Conservation (phyloP, 768 basidiomycete species). For the Phylloporus sp. region DNA sequence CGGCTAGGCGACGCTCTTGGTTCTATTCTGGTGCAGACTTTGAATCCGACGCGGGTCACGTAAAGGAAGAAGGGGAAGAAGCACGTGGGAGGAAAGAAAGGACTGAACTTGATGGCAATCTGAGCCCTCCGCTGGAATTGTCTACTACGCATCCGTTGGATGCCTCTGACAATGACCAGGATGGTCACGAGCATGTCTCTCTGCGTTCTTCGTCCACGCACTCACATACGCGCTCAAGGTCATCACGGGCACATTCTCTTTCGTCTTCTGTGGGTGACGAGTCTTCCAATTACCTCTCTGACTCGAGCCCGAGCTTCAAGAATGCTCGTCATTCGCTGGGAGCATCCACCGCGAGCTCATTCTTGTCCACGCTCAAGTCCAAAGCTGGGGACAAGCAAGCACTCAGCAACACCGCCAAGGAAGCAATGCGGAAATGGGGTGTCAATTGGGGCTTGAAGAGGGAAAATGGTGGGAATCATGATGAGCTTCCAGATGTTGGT, state of each 20-base stretch:
- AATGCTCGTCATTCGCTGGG: slow-evolving; percentile 44
- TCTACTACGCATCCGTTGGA: slow-evolving; percentile 6
- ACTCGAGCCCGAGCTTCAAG: slow-evolving; percentile 26
- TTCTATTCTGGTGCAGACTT: slow-evolving; percentile 46
- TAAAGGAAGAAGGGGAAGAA: slow-evolving; percentile 24
- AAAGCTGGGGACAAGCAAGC: slow-evolving; percentile 82
- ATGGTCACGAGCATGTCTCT: slow-evolving; percentile 13
- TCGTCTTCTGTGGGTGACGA: slow-evolving; percentile 33
- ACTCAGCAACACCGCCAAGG: slow-evolving; percentile 78
- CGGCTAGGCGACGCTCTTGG: slow-evolving; percentile 51
- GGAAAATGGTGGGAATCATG: slow-evolving; percentile 37
- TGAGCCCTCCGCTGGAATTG: slow-evolving; percentile 10
- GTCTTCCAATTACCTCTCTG: slow-evolving; percentile 30
- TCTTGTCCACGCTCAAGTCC: slow-evolving; percentile 77
- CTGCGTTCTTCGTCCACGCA: slow-evolving; percentile 45
- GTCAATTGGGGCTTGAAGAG: slow-evolving; percentile 73
- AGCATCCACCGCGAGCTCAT: slow-evolving; percentile 40
- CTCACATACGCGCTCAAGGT: slow-evolving; percentile 31
- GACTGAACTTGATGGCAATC: slow-evolving; percentile 37
- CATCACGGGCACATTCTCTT: slow-evolving; percentile 34
- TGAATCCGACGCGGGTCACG: slow-evolving; percentile 24
- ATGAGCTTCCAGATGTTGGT: slow-evolving; percentile 43
- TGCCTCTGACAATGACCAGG: slow-evolving; percentile 19
- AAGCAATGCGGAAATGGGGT: slow-evolving; percentile 91
- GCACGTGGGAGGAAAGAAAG: slow-evolving; percentile 22